Base-by-base conservation (phyloP, 176 grass and related monocot genomes). In the Dendrocalamus sinicus region DNA sequence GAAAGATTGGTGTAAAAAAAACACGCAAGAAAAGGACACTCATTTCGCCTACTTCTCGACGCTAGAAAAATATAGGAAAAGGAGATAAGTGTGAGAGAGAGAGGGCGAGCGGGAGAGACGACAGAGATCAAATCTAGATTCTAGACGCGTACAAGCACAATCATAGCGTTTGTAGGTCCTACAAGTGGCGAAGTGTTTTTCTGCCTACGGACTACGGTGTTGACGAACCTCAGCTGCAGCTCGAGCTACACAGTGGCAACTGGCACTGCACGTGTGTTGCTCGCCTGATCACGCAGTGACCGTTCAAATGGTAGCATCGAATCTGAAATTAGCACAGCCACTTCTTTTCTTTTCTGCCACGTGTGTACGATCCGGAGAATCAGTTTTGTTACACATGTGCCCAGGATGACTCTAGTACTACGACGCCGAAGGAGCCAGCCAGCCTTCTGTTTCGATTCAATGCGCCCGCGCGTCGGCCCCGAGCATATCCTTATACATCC, bases 1-100 rank as follows among this genome's bases (percentile, higher is more conserved):
- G 77, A 44, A 47, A 85, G 26, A 82, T 64, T 8, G 62, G 63
- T 11, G 70, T 53, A 78, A 57, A 67, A 67, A 67, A 59, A 17
- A 76, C 62, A 28, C 51, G 12, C 22, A 35, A 24, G 83, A 82
- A 54, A 90, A 5, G 19, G 88, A 86, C 78, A 19, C 57, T 24
- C 55, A 72, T 78, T 73, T 55, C 57, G 60, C 69, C 16, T 54
- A 14, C 79, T 17, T 82, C 22, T 35, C 57, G 19, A 54, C 58
- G 47, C 9, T 24, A 14, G 40, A 74, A 61, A 65, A 37, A 37
- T 20, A 41, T 9, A 14, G 23, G 37, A 10, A 11, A 19, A 44
- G 32, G 41, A 17, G 47, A 77, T 58, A 54, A 67, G 62, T 17
- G n/a, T 1, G 30, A 32, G 39, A 4, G 30, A 15, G 77, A 35